These are phyloP conservation scores for Cryptosporidium sp. DNA, from an alignment of 169 alveolate genomes.

Conservation along the genomic window DNA sequence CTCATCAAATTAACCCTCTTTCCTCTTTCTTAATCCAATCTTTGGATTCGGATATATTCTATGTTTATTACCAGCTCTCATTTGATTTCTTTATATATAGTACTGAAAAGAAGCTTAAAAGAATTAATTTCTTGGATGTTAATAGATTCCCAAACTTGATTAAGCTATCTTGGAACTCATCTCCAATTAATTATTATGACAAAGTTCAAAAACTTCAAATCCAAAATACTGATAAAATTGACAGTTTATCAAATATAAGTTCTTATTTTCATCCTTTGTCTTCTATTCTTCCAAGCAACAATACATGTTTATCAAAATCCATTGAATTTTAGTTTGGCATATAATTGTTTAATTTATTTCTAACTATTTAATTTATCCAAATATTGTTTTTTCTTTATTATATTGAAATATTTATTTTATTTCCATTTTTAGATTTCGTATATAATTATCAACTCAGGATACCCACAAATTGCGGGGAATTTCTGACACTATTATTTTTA, in stretches of 20 bases:
- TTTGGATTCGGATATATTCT: neutral
- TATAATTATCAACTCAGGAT: neutral
- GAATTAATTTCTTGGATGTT: conserved; percentile 16
- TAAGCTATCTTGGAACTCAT: conserved; percentile 57
- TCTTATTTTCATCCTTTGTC: neutral
- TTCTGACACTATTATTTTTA: neutral
- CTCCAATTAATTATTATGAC: conserved; percentile 15
- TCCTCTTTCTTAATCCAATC: conserved; percentile 10
- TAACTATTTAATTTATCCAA: neutral
- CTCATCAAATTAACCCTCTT: conserved; percentile 42
- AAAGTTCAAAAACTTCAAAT: conserved; percentile 1
- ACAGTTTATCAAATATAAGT: neutral
- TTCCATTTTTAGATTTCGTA: neutral
- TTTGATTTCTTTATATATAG: conserved; percentile 38
- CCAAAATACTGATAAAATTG: neutral
- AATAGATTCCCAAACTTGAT: conserved; percentile 19
- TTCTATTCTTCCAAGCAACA: conserved; percentile 29
- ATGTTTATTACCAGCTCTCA: conserved; percentile 34
- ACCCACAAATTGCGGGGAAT: conserved; percentile 9
- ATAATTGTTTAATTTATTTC: neutral
- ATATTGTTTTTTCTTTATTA: neutral
- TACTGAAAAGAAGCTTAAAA: conserved; percentile 9
- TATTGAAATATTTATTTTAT: neutral
- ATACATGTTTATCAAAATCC: neutral
- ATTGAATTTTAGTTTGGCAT: neutral